Evolutionary conservation across 1,139 yeast species (phyloP).

Genomic region (Saccharomycopsis crataegensis): DNA sequence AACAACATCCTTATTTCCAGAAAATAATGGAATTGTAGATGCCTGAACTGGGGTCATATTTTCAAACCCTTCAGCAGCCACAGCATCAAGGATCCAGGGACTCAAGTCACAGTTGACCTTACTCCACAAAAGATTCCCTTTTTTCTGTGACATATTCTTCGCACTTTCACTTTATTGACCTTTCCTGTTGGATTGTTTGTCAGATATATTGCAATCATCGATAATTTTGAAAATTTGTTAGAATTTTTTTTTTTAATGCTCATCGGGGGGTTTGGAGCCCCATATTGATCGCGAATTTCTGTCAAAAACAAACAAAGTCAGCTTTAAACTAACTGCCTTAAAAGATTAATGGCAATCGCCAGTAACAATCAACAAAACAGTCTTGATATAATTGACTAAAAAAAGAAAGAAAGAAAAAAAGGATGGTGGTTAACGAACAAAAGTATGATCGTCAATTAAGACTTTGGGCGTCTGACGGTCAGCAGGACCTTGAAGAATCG

Average conservation of each 20-base stretch:
- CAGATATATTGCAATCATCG: neutral
- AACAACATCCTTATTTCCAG: conserved; percentile 90
- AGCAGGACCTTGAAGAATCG: conserved; percentile 48
- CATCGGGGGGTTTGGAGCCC: neutral
- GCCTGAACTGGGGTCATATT: conserved; percentile 98
- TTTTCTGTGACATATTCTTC: neutral
- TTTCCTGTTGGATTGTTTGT: too few species aligned
- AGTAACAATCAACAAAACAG: too few species aligned
- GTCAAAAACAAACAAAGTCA: neutral
- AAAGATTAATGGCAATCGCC: neutral
- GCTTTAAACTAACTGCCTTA: neutral
- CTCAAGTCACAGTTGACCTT: conserved; percentile 6
- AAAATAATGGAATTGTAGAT: conserved; percentile 79
- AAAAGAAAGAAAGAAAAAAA: too few species aligned
- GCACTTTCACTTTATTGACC: too few species aligned
- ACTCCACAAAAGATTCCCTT: conserved; percentile 11
- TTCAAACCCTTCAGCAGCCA: conserved; percentile 64
- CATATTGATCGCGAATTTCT: neutral
- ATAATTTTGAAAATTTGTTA: neutral
- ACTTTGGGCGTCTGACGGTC: conserved; percentile 82
- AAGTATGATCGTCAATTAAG: conserved; percentile 85
- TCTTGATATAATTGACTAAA: too few species aligned
- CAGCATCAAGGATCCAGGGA: conserved; percentile 40
- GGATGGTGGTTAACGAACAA: conserved; percentile 20
- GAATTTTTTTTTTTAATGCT: neutral